Evolutionary conservation across 2,329 filamentous ascomycete species (phyloP), one percentile per base, ranked within the genome.

Genomic region (Paecilomyces sp.): DNA sequence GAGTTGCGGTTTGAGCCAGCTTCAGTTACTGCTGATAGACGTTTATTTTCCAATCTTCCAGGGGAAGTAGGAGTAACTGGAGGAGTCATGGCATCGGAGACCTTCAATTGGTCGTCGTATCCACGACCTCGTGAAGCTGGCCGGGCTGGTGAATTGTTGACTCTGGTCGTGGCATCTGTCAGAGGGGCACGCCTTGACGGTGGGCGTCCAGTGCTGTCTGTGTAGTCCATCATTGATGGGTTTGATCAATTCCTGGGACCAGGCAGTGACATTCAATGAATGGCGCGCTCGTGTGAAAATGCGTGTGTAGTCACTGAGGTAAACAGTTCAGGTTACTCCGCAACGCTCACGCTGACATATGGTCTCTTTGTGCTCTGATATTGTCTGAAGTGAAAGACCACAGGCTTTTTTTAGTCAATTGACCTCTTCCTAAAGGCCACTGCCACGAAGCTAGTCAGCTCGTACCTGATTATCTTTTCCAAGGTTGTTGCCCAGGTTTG

Each of bases 11-110:
- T 85, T 25, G 78, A 80, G 22, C 80, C 76, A 13, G 77, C 74
- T 13, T 83, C 78, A 9, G 77, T 75, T 13, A 82, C 77, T 15
- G 81, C 79, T 3, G 83, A 83, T 7, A 85, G 67, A 30, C 80
- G 80, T 62, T 83, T 83, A 68, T 83, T 79, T 59, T 82, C 80
- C 18, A 15, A 6, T 15, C 41, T 47, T 22, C 41, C 41, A 47
- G 41, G 15, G 2, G 41, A 47, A 18, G 15, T 22, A 47, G 41
- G 41, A 47, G 70, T 65, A 1, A 63, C 61, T 28, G 60, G 61
- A 0, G 70, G 64, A 1, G 74, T 65, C 4, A 65, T 70, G 66
- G 73, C 68, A 67, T 72, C 53, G 59, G 64, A 58, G 60, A 63
- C 58, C 56, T 63, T 65, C 22, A 68, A 54, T 22, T 61, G 56